Evolutionary conservation across 2,329 filamentous ascomycete genomes (phyloP), one percentile per base, ranked within the genome.

Genomic region (Fusarium graminum): DNA sequence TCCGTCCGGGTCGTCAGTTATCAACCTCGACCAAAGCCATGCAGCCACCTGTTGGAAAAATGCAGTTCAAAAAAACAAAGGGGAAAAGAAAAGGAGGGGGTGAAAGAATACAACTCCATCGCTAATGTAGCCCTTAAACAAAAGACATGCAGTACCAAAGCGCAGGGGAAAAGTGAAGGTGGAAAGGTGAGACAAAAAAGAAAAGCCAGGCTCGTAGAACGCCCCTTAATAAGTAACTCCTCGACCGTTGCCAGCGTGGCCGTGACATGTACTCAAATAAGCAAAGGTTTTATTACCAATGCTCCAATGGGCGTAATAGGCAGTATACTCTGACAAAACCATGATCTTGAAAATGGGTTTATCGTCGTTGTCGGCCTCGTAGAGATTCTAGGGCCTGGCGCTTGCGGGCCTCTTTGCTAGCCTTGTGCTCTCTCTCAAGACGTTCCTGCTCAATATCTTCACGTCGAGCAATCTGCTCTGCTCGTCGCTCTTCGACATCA

Each of bases 361-460:
- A 44, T 63, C 54, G 77, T 59, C 70, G 72, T 49, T 76, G 74
- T 53, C 71, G 73, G 44, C 70, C 69, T 57, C 78, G 74, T 30
- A 77, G 65, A 29, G 76, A 70, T 38, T 81, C 80, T 6, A 82
- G 67, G 4, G 75, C 77, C 59, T 79, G 75, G 22, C 79, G 80
- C 70, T 81, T 85, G 32, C 80, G 78, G 66, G 86, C 85, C 68
- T 87, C 83, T 76, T 91, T 91, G 72, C 89, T 87, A 3, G 81
- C 81, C 78, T 86, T 90, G 57, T 87, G 82, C 51, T 78, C 80
- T 72, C 82, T 85, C 76, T 91, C 90, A 40, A 90, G 83, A 4
- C 81, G 82, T 69, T 90, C 79, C 59, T 90, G 88, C 68, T 86
- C 81, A 17, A 85, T 81, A 70, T 94, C 92, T 74, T 94, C 92